phyloP scores from a whole-genome alignment of 1,284 basidiomycete genomes.

The Papiliotrema laurentii region DNA sequence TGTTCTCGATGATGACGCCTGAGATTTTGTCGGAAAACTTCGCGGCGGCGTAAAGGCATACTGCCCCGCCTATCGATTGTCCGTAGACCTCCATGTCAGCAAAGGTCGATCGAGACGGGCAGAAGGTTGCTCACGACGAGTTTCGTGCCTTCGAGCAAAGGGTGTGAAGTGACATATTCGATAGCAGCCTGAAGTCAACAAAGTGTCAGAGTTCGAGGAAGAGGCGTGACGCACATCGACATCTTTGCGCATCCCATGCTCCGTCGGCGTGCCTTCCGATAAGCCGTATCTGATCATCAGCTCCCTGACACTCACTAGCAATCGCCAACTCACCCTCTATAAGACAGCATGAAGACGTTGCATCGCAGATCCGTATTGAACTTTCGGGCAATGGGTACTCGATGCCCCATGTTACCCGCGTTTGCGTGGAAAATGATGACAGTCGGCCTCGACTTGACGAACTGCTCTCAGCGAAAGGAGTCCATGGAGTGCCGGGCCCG shows the following conservation, averaged over 20 bases:
- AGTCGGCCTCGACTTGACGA: constrained; percentile 67
- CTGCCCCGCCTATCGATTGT: constrained; percentile 95
- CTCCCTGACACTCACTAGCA: background rate
- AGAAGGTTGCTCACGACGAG: constrained; percentile 54
- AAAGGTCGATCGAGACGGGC: background rate
- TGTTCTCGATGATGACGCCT: constrained; percentile 78
- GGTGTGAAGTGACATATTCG: constrained; percentile 69
- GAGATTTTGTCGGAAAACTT: constrained; percentile 59
- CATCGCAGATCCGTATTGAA: constrained; percentile 75
- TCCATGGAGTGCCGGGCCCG: no score
- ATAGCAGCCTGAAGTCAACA: constrained; percentile 53
- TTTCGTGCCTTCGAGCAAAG: constrained; percentile 61
- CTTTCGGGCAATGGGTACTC: constrained; percentile 80
- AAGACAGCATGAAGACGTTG: constrained; percentile 48
- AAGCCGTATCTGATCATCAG: constrained; percentile 60
- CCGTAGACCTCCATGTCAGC: constrained; percentile 60
- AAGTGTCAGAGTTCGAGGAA: constrained; percentile 2
- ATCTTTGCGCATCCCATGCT: constrained; percentile 75
- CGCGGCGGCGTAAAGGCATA: constrained; percentile 80
- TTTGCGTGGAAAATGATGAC: constrained; percentile 90
- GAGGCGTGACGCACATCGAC: constrained; percentile 59
- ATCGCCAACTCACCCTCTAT: constrained; percentile 31
- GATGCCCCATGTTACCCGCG: constrained; percentile 62
- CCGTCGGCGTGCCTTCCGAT: constrained; percentile 76
- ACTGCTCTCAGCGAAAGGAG: constrained; percentile 53